phyloP scores from a whole-genome alignment of 129 eudicot species.

The Glebionis coronaria region DNA sequence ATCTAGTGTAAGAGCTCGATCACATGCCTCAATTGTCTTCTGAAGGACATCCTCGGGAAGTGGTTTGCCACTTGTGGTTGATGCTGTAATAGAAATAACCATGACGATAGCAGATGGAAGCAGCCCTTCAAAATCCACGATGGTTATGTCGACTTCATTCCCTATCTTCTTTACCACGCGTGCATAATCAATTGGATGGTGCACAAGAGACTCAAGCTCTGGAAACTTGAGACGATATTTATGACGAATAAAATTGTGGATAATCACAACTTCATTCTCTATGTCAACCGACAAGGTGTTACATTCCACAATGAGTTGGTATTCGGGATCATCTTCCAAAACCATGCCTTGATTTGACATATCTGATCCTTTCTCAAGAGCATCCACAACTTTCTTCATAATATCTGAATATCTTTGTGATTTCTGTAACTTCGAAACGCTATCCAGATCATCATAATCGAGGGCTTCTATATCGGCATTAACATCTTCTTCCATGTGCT shows the following conservation, averaged over 20 bases:
- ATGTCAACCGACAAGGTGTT: constrained; percentile 88
- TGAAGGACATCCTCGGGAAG: constrained; percentile 69
- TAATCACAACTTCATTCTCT: constrained; percentile 72
- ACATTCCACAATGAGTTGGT: constrained; percentile 85
- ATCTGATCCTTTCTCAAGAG: constrained; percentile 61
- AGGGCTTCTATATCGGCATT: constrained; percentile 78
- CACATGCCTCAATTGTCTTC: constrained; percentile 84
- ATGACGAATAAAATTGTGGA: constrained; percentile 80
- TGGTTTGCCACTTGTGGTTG: constrained; percentile 87
- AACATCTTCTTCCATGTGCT: constrained; percentile 72
- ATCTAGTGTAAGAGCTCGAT: constrained; percentile 71
- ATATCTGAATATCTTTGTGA: constrained; percentile 67
- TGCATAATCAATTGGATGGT: constrained; percentile 89
- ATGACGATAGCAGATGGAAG: constrained; percentile 80
- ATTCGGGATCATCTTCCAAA: constrained; percentile 93
- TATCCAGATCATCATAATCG: constrained; percentile 76
- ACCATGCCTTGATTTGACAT: constrained; percentile 50
- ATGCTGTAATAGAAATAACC: constrained; percentile 88
- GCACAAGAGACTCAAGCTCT: constrained; percentile 85
- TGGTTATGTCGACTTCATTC: constrained; percentile 71
- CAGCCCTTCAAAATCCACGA: constrained; percentile 78
- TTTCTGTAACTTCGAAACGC: constrained; percentile 71
- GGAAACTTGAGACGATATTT: constrained; percentile 83
- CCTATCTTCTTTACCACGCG: constrained; percentile 83
- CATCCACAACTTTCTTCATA: constrained; percentile 84